These are phyloP conservation scores for Ogataea thermomethanolica DNA, from an alignment of 805 yeast species.

Conservation along the genomic window DNA sequence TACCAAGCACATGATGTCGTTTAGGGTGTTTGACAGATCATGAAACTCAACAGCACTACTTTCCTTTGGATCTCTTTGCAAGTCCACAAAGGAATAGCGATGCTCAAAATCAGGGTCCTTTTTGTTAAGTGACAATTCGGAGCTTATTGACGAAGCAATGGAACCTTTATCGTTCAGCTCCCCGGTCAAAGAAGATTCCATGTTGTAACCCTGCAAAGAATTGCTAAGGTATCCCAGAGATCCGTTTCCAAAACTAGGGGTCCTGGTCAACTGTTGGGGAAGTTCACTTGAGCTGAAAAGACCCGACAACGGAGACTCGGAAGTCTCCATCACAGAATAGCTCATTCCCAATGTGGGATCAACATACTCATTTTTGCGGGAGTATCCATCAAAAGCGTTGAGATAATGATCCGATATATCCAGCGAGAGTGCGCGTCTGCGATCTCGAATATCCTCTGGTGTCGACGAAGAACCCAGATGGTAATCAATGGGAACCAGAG, in stretches of 20 bases:
- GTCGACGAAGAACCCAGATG: neutral
- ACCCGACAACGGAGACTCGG: constrained; percentile 23
- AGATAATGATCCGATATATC: constrained; percentile 14
- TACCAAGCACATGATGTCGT: constrained; percentile 39
- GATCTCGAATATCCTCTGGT: constrained; percentile 6
- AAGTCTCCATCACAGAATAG: constrained; percentile 16
- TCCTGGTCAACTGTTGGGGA: constrained; percentile 11
- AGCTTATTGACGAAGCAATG: constrained; percentile 19
- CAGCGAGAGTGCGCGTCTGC: constrained; percentile 13
- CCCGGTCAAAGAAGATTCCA: constrained; percentile 1
- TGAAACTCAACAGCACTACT: constrained; percentile 18
- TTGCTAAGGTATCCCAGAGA: constrained; percentile 3
- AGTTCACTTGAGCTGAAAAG: constrained; percentile 20
- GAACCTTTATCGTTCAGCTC: constrained; percentile 7
- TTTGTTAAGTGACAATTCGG: constrained; percentile 20
- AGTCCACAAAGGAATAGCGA: constrained; percentile 21
- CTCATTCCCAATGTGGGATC: constrained; percentile 6
- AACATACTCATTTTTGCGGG: constrained; percentile 15
- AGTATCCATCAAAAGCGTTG: constrained; percentile 20
- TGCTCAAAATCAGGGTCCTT: constrained; percentile 25
- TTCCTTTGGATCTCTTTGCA: constrained; percentile 5
- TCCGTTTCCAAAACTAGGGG: constrained; percentile 15
- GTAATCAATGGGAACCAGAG: neutral
- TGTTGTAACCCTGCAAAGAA: constrained; percentile 4
- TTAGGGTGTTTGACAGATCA: constrained; percentile 34